These are phyloP conservation scores for Agastache rugosa DNA, from an alignment of 257 asterid genomes.

Conservation along the genomic window DNA sequence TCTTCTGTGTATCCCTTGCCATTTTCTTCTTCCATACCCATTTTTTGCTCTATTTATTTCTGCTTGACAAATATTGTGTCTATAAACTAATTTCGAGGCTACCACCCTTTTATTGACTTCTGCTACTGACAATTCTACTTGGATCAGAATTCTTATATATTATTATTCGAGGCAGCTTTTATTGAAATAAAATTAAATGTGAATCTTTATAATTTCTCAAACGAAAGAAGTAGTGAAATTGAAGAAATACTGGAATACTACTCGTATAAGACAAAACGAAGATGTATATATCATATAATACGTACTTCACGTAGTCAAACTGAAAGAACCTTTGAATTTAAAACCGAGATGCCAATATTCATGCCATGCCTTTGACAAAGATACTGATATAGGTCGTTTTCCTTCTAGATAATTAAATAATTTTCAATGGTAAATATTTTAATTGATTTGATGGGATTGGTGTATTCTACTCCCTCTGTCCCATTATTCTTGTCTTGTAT, in stretches of 20 bases:
- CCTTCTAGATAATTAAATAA: conserved; percentile 15
- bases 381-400: conserved; percentile 7
- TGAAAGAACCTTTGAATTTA: not conserved
- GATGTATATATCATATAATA: not conserved
- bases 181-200: not conserved
- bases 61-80: not conserved
- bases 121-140: not conserved
- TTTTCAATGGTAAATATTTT: not conserved
- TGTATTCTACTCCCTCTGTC: not conserved
- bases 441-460: not conserved
- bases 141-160: not conserved
- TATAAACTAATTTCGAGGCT: not conserved
- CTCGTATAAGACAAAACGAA: not conserved
- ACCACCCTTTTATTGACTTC: conserved; percentile 23
- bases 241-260: not conserved
- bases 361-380: conserved; percentile 1
- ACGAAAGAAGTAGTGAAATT: not conserved
- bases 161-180: conserved; percentile 19
- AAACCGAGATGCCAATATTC: not conserved
- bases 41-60: not conserved
- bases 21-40: conserved; percentile 50
- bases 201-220: not conserved
- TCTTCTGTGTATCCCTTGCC: conserved; percentile 69
- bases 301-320: not conserved
- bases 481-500: too few species aligned